These are phyloP conservation scores for Fraxinus baroniana DNA, from an alignment of 305 asterid genomes.

Conservation along the genomic window DNA sequence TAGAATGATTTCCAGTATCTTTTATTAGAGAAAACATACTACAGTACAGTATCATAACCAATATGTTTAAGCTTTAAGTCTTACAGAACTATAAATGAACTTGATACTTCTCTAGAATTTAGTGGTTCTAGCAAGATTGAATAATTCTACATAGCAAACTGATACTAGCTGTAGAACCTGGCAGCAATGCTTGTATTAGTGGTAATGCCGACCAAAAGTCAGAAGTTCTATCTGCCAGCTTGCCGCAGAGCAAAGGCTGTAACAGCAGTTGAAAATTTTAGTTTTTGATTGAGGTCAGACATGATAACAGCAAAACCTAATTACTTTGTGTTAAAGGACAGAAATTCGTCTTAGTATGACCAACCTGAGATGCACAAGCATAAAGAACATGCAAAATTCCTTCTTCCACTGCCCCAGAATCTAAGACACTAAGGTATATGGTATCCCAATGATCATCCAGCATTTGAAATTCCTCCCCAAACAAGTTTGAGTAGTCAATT, in stretches of 20 bases:
- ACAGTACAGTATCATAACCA: background rate
- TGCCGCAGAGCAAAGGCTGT: conserved; percentile 85
- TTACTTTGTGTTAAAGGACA: conserved; percentile 5
- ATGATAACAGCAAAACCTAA: conserved; percentile 2
- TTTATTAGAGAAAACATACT: background rate
- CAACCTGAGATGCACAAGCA: conserved; percentile 95
- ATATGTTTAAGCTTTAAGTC: background rate
- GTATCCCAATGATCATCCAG: conserved; percentile 65
- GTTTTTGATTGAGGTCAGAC: conserved; percentile 18
- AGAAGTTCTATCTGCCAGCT: conserved; percentile 72
- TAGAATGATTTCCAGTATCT: background rate
- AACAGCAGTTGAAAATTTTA: conserved; percentile 27
- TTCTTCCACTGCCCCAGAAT: conserved; percentile 80
- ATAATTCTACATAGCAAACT: conserved; percentile 24
- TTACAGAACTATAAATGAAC: conserved; percentile 13
- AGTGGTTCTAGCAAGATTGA: conserved; percentile 13
- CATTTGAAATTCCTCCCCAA: conserved; percentile 76
- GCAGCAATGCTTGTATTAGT: conserved; percentile 86
- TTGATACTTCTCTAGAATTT: conserved; percentile 9
- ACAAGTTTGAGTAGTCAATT: conserved; percentile 70
- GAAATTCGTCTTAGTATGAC: conserved; percentile 27
- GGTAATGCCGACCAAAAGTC: conserved; percentile 87
- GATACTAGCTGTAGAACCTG: conserved; percentile 56
- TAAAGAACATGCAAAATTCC: conserved; percentile 89
- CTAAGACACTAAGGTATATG: conserved; percentile 60